Base-by-base conservation (phyloP, 2,329 filamentous ascomycete species). In the Xylariomycetidae sp. region DNA sequence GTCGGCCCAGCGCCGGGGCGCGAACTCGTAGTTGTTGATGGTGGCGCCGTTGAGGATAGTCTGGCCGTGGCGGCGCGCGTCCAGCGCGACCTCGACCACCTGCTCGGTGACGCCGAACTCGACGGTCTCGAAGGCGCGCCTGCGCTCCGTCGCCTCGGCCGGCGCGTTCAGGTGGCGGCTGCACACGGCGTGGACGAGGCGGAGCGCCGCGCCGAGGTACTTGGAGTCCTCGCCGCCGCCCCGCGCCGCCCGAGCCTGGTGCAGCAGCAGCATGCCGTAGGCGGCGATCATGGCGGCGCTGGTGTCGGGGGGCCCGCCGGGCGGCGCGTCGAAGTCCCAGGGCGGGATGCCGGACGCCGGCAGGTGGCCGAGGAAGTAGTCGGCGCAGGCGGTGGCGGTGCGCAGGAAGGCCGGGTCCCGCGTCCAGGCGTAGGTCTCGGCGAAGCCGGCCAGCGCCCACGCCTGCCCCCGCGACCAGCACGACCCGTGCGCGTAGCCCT, bases 391-490 rank as follows among this genome's bases (percentile, higher is more conserved):
- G 4, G 56, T 49, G 0, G 69, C 60, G 3, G 67, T 68, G 0
- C 57, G 42, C 1, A 70, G 53, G 36, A 68, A 70, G 2, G 50
- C 52, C 0, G 23, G 25, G 17, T 67, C 60, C 9, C 56, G 53
- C 0, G 64, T 70, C 65, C 67, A 70, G n/a, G 44, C 43, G 32
- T 67, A 69, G 0, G 61, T 61, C 43, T 69, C 59, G 0, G 60
- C 59, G 34, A 70, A 71, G 0, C 68, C 68, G 29, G 61, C 56
- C 3, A 71, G 63, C 0, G 61, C 60, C 68, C 68, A 72, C 0
- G 65, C 65, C 35, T 72, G 68, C 1, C 68, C 68, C 4, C 68
- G 57, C 5, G 60, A 52, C 68, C 68, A 72, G 8, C 59, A 67
- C 0, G 61, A 67, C 2, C 47, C 46, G 32, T 70, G 61, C 2